Conservation (phyloP, 352 stramenopile genomes). For the Phytophthora melonis region DNA sequence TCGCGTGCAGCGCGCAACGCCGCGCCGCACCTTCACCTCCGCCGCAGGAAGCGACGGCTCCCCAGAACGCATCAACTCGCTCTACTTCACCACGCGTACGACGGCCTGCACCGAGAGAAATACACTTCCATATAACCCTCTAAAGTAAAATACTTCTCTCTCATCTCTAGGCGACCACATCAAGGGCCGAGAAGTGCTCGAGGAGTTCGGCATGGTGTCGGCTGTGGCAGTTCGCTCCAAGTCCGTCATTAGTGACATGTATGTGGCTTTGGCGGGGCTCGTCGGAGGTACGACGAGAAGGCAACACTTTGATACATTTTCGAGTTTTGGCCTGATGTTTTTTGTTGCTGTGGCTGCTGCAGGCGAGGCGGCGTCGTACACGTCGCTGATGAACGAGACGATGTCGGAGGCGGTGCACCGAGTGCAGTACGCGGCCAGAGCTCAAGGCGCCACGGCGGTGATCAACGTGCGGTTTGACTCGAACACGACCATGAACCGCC, state of each 20-base stretch:
- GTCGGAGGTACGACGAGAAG: slow-evolving; percentile 54
- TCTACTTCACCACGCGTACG: slow-evolving; percentile 83
- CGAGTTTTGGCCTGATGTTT: background rate
- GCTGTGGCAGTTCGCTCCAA: slow-evolving; percentile 83
- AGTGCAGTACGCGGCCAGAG: slow-evolving; percentile 76
- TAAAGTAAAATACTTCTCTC: slow-evolving; percentile 1
- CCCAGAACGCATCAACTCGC: slow-evolving; percentile 22
- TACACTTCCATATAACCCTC: background rate
- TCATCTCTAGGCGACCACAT: slow-evolving; percentile 63
- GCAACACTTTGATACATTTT: background rate
- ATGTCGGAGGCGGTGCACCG: slow-evolving; percentile 81
- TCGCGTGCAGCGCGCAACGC: slow-evolving; percentile 18
- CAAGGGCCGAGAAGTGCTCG: slow-evolving; percentile 68
- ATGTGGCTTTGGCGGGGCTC: slow-evolving; percentile 73
- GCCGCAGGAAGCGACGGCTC: background rate
- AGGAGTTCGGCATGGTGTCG: slow-evolving; percentile 83
- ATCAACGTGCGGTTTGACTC: slow-evolving; percentile 87
- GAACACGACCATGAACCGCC: slow-evolving; percentile 88
- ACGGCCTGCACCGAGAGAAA: background rate
- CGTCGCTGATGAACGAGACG: slow-evolving; percentile 86
- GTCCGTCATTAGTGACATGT: slow-evolving; percentile 86
- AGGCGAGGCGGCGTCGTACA: slow-evolving; percentile 82
- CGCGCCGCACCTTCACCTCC: slow-evolving; percentile 22
- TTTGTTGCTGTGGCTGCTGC: background rate
- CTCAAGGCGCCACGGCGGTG: slow-evolving; percentile 76